These are phyloP conservation scores for Lipomyces orientalis DNA, from an alignment of 805 yeast genomes.

Conservation along the genomic window DNA sequence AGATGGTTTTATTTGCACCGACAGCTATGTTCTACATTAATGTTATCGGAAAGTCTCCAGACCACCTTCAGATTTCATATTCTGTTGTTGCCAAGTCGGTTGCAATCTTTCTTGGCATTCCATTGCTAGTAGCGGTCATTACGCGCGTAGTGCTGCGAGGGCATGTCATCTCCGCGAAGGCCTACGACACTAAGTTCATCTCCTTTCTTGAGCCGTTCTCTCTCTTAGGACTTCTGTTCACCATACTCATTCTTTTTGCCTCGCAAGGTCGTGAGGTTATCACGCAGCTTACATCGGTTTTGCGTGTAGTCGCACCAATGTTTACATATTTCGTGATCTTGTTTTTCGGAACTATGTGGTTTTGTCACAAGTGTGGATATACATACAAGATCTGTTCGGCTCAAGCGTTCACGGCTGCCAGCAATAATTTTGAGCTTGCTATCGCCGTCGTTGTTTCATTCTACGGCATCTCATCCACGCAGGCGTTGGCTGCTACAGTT, in stretches of 20 bases:
- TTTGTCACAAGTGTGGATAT: constrained; percentile 39
- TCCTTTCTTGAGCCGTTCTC: constrained; percentile 57
- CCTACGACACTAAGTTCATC: constrained; percentile 48
- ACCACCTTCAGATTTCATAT: constrained; percentile 43
- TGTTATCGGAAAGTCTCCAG: constrained; percentile 46
- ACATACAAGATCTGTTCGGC: constrained; percentile 52
- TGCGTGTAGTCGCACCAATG: constrained; percentile 59
- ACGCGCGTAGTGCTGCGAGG: constrained; percentile 51
- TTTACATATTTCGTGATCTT: constrained; percentile 54
- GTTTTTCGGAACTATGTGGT: constrained; percentile 54
- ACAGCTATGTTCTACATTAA: constrained; percentile 55
- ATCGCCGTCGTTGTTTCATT: constrained; percentile 59
- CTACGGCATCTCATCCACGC: constrained; percentile 58
- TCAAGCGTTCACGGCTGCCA: constrained; percentile 63
- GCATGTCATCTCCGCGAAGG: constrained; percentile 26
- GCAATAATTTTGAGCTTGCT: constrained; percentile 44
- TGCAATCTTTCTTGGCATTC: constrained; percentile 60
- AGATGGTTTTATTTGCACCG: constrained; percentile 60
- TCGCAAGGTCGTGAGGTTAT: constrained; percentile 57
- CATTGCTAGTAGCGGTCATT: constrained; percentile 54
- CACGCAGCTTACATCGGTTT: constrained; percentile 55
- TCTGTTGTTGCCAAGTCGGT: constrained; percentile 55
- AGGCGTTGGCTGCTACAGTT: constrained; percentile 64
- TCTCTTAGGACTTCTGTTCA: constrained; percentile 57
- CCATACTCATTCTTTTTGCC: constrained; percentile 58